Conservation (phyloP, 352 stramenopile genomes). For the Pythium monospermum region DNA sequence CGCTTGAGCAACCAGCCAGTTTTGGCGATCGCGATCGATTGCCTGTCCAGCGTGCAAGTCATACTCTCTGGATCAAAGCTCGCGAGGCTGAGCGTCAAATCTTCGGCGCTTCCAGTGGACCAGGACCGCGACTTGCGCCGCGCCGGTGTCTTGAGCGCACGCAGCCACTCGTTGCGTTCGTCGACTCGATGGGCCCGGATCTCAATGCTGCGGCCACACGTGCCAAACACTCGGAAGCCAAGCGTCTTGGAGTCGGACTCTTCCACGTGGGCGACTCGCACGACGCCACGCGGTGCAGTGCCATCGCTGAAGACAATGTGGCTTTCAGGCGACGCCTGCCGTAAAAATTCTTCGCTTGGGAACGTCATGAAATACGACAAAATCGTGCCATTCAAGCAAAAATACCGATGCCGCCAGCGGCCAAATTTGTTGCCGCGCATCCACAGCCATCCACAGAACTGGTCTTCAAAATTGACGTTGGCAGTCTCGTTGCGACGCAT, state of each 20-base stretch:
- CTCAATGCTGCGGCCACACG: conserved; percentile 60
- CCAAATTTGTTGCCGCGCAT: conserved; percentile 57
- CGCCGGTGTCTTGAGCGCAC: conserved; percentile 53
- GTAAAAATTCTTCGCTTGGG: conserved; percentile 66
- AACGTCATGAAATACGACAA: conserved; percentile 70
- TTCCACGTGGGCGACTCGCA: conserved; percentile 68
- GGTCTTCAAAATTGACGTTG: conserved; percentile 46
- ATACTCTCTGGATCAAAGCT: conserved; percentile 51
- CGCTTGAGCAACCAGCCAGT: conserved; percentile 67
- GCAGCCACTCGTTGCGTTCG: conserved; percentile 65
- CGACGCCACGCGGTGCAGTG: conserved; percentile 52
- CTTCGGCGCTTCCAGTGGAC: conserved; percentile 42
- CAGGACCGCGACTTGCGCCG: conserved; percentile 58
- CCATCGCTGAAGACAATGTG: conserved; percentile 50
- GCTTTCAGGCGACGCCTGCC: conserved; percentile 35
- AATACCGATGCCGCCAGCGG: conserved; percentile 71
- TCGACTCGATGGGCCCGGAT: conserved; percentile 58
- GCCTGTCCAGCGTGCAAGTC: conserved; percentile 45
- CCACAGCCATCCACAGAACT: conserved; percentile 80
- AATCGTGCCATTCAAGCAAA: conserved; percentile 63
- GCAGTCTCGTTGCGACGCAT: conserved; percentile 39
- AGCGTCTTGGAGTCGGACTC: conserved; percentile 47
- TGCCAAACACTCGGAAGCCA: conserved; percentile 67
- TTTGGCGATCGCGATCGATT: conserved; percentile 53
- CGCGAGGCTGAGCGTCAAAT: conserved; percentile 48